Evolutionary conservation across 1,284 basidiomycete genomes (phyloP).

Genomic region (Exobasidium cylindrosporum): DNA sequence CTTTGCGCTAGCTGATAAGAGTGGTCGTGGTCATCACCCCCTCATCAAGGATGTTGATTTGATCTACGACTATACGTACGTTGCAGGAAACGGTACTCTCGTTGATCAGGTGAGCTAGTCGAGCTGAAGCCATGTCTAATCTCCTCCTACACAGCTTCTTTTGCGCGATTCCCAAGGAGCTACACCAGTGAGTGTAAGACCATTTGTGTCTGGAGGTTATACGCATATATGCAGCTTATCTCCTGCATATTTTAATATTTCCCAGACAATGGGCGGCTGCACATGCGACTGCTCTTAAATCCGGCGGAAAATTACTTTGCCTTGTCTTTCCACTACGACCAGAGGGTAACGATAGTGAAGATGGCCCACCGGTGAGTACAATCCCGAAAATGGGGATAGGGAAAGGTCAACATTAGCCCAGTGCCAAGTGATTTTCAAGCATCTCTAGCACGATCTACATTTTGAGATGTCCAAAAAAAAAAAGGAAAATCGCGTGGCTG

Average conservation of each 20-base stretch:
- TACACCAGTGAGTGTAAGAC: neutral
- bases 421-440: too few relatives aligned
- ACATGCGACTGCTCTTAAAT: constrained; percentile 5
- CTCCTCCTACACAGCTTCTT: constrained; percentile 6
- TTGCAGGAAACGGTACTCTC: neutral
- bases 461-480: too few relatives aligned
- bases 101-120: neutral
- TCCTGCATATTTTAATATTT: too few relatives aligned
- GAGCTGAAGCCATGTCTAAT: neutral
- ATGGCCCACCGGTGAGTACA: constrained; percentile 3
- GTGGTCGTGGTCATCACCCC: neutral
- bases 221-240: too few relatives aligned
- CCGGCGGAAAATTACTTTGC: neutral
- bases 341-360: neutral
- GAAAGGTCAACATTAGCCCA: too few relatives aligned
- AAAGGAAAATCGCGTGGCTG: too few relatives aligned
- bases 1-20: neutral
- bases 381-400: too few relatives aligned
- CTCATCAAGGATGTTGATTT: neutral
- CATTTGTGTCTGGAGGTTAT: too few relatives aligned
- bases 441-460: too few relatives aligned
- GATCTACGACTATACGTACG: constrained; percentile 12
- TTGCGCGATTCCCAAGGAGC: neutral
- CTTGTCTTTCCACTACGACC: constrained; percentile 4
- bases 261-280: constrained; percentile 1